Evolutionary conservation across 805 yeast species (phyloP), one percentile per base, ranked within the genome.

Genomic region (Soucietia sequanensis): DNA sequence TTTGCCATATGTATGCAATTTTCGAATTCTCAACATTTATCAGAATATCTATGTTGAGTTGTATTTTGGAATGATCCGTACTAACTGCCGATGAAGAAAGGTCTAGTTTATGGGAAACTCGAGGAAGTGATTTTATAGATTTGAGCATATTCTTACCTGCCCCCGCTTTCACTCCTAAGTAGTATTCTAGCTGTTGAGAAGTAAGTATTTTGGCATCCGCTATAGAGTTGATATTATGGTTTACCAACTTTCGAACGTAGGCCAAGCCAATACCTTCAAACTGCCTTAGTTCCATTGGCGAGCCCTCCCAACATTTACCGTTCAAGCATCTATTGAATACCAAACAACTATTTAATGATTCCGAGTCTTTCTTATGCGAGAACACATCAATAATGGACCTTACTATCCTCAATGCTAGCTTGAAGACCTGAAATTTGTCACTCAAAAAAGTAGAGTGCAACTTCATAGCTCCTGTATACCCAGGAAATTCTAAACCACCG

Each of bases 271-370:
- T 52, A 5, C 70, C 73, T 18, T 68, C 69, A 8, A 77, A 34
- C 36, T 77, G 82, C 31, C 68, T 51, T n/a, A 76, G 47, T 4
- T 65, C 66, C 48, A 63, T 58, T 0, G 72, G 50, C 0, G 69
- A 47, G 33, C 65, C 68, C 40, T 75, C 80, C 83, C 83, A 76
- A 11, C 77, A 62, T 38, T 57, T 62, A 0, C 75, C 74, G 29
- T 48, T 50, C 1, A 73, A 37, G 26, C 72, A 66, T 35, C 79
- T 52, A 3, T 51, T 43, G 6, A 78, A 39, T 30, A 52, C 54
- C 5, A 76, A 43, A 2, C 71, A 43, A 27, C 57, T 64, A 15
- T 54, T 42, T 28, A 74, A 49, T 0, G 81, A 71, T 1, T 46
- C 42, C 0, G 68, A 66, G 46, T 75, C 80, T 17, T 56, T 52